phyloP scores from a whole-genome alignment of 2,329 filamentous ascomycete species.

The Penicillium sp. region DNA sequence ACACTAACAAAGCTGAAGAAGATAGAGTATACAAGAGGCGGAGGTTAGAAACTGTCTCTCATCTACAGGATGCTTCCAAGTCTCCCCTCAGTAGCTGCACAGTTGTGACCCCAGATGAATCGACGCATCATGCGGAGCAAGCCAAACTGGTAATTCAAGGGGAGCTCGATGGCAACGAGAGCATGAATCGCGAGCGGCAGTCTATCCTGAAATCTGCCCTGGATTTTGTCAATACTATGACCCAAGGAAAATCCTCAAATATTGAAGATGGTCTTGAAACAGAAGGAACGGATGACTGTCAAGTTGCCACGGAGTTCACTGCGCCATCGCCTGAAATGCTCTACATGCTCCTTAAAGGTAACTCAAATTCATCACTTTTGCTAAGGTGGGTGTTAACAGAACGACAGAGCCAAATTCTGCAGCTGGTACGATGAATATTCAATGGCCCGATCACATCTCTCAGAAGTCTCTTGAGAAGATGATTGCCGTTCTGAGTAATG shows the following conservation, averaged over 20 bases:
- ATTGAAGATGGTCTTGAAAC: constrained; percentile 1
- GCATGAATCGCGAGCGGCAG: constrained; percentile 23
- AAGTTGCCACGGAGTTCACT: constrained; percentile 6
- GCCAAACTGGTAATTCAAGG: constrained; percentile 28
- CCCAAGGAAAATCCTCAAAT: constrained; percentile 2
- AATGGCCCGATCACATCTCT: constrained; percentile 35
- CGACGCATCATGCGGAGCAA: constrained; percentile 31
- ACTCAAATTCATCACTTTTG: neutral
- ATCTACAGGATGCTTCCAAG: neutral
- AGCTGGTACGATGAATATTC: constrained; percentile 2
- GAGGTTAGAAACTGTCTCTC: constrained; percentile 6
- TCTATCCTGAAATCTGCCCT: constrained; percentile 26
- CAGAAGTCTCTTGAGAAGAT: constrained; percentile 25
- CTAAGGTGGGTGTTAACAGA: neutral
- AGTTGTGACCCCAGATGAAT: constrained; percentile 15
- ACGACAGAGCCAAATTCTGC: constrained; percentile 11
- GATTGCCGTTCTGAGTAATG: constrained; percentile 18
- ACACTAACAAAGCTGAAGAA: neutral
- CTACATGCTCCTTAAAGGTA: constrained; percentile 29
- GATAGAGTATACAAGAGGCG: constrained; percentile 8
- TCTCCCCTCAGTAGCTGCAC: constrained; percentile 9
- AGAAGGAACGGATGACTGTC: constrained; percentile 6
- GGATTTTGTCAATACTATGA: constrained; percentile 24
- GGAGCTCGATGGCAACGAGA: constrained; percentile 23
- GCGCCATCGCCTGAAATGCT: constrained; percentile 28